Conservation (phyloP, 768 basidiomycete species). For the Boletus sp. region DNA sequence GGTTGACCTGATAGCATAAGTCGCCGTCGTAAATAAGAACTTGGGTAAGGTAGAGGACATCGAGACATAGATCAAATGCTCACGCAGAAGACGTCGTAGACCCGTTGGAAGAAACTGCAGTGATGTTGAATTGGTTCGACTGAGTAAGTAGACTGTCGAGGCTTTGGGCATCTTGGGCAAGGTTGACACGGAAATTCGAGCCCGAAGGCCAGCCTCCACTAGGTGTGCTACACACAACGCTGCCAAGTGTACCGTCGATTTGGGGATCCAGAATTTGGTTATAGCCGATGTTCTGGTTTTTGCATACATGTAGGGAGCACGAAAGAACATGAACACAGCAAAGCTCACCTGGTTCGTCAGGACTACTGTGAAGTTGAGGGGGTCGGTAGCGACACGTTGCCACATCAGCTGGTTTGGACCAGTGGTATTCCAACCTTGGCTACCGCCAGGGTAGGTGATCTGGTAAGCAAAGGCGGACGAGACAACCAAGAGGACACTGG, state of each 20-base stretch:
- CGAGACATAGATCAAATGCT: slow-evolving; percentile 1
- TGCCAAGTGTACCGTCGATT: slow-evolving; percentile 48
- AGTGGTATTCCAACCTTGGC: slow-evolving; percentile 55
- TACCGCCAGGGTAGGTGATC: slow-evolving; percentile 50
- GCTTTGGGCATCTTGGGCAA: slow-evolving; percentile 50
- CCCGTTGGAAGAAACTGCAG: slow-evolving; percentile 14
- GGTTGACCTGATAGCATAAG: not conserved
- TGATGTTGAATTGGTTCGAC: slow-evolving; percentile 60
- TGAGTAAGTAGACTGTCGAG: slow-evolving; percentile 65
- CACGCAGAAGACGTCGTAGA: slow-evolving; percentile 17
- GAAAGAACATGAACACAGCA: not conserved
- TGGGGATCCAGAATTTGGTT: slow-evolving; percentile 52
- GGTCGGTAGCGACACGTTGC: slow-evolving; percentile 65
- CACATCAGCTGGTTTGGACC: slow-evolving; percentile 58
- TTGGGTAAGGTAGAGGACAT: not conserved
- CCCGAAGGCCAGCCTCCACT: slow-evolving; percentile 67
- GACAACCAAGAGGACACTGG: slow-evolving; percentile 46
- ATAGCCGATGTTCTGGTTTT: slow-evolving; percentile 32
- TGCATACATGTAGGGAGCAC: slow-evolving; percentile 1
- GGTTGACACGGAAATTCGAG: slow-evolving; percentile 65
- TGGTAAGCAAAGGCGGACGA: slow-evolving; percentile 60
- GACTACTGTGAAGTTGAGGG: slow-evolving; percentile 63
- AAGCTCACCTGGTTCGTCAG: slow-evolving; percentile 59
- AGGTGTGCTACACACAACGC: slow-evolving; percentile 48
- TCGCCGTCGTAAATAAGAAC: slow-evolving; percentile 7